Evolutionary conservation across 139 green algal genomes (phyloP), one percentile per base, ranked within the genome.

Genomic region (Desmodesmus armatus): DNA sequence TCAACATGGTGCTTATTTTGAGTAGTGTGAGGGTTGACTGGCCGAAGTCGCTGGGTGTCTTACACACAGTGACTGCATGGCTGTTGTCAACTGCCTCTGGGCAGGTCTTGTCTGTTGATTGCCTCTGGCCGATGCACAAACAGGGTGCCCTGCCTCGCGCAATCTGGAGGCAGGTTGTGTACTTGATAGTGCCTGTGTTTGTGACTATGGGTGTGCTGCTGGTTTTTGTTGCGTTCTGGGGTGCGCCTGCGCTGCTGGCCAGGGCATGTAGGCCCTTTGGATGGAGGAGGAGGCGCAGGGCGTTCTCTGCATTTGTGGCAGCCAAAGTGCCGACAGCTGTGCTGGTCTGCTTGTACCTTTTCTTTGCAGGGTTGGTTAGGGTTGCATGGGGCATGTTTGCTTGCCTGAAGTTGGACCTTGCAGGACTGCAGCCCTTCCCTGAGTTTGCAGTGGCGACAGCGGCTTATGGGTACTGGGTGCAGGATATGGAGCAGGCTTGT

Each of bases 61-160:
- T 66, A 29, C n/a, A 67, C 25, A 17, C 44, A 49, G 73, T 17
- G 15, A 3, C 43, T 9, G 44, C n/a, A 15, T 80, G 13, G 27
- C 29, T 80, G 2, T 17, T 80, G 0, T 63, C 73, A 29, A 41
- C 44, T 7, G 44, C 44, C 73, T 67, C 44, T 31, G 73, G 73
- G 3, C 41, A 63, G 19, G 44, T 80, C n/a, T 49, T 80, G 19
- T 80, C 73, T 1, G 44, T 80, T 17, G 73, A 80, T 27, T 80
- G 73, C 73, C 40, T 80, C 2, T 31, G 65, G 2, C 6, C 29
- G 35, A 29, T 6, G 0, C 6, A 9, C 2, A 47, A n/a, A 29
- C 2, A 29, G 23, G 29, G 43, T 31, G 17, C 27, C 29, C 23
- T 66, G 19, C 40, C 71, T 17, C 27, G 47, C 5, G 29, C 44